phyloP scores from a whole-genome alignment of 2,329 filamentous ascomycete genomes.

The Cytospora piceicola region DNA sequence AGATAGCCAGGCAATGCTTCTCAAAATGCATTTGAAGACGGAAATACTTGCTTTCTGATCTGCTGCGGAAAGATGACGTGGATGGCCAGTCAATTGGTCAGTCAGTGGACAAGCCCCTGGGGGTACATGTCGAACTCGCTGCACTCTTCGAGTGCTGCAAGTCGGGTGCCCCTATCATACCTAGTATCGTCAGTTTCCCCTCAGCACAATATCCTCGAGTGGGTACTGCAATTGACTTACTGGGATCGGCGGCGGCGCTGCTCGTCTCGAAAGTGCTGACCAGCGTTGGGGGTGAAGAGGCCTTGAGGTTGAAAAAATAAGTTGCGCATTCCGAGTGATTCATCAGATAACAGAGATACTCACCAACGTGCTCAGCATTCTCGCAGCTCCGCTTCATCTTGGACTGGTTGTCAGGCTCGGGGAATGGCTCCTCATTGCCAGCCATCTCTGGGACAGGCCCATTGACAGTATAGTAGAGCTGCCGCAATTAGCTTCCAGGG shows the following conservation, averaged over 20 bases:
- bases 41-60: not conserved
- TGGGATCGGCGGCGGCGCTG: constrained; percentile 77
- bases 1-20: constrained; percentile 20
- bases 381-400: constrained; percentile 88
- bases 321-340: constrained; percentile 3
- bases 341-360: constrained; percentile 40
- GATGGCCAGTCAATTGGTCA: not conserved
- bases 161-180: constrained; percentile 75
- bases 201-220: too few species aligned
- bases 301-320: constrained; percentile 47
- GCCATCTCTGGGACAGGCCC: constrained; percentile 55
- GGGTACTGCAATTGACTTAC: constrained; percentile 42
- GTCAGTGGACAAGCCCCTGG: constrained; percentile 37
- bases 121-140: constrained; percentile 54
- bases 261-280: constrained; percentile 73
- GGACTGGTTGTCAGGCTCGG: constrained; percentile 77
- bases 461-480: constrained; percentile 59
- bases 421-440: constrained; percentile 76
- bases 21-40: not conserved
- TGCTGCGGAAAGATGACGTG: not conserved
- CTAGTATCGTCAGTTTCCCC: constrained; percentile 1
- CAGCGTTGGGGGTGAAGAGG: constrained; percentile 78
- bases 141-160: constrained; percentile 68
- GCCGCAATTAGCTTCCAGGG: constrained; percentile 30
- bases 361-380: constrained; percentile 82